Conservation (phyloP, 495 filamentous ascomycete species). For the Penicillium paradoxum region DNA sequence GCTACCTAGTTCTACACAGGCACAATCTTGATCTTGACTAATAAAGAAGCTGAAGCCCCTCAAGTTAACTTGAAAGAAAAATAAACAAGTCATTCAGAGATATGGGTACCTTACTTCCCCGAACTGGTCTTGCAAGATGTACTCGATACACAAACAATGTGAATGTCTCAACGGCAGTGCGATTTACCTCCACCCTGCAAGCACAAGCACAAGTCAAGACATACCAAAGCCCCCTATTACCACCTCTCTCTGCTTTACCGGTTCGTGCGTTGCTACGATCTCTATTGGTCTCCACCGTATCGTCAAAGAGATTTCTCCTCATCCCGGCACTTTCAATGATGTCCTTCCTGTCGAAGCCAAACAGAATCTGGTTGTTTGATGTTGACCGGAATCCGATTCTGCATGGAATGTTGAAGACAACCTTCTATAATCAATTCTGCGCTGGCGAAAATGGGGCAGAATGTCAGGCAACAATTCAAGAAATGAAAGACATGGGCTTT, state of each 20-base stretch:
- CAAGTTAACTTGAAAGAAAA: not conserved
- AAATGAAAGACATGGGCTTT: slow-evolving; percentile 39
- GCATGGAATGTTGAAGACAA: slow-evolving; percentile 37
- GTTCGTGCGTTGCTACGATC: slow-evolving; percentile 66
- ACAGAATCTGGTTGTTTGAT: slow-evolving; percentile 26
- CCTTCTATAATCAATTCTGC: slow-evolving; percentile 46
- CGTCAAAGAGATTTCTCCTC: slow-evolving; percentile 66
- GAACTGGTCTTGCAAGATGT: slow-evolving; percentile 5
- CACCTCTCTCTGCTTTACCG: slow-evolving; percentile 65
- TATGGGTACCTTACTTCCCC: slow-evolving; percentile 6
- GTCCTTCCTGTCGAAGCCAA: slow-evolving; percentile 45
- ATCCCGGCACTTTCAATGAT: slow-evolving; percentile 58
- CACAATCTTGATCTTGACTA: not conserved
- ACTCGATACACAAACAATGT: not conserved
- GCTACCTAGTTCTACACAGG: not conserved
- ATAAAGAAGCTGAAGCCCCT: slow-evolving; percentile 2
- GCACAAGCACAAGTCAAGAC: slow-evolving; percentile 1
- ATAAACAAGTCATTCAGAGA: not conserved
- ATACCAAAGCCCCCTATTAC: not conserved
- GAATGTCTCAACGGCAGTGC: not conserved
- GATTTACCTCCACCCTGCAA: slow-evolving; percentile 3
- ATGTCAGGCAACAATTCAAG: slow-evolving; percentile 27
- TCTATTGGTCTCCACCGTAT: slow-evolving; percentile 67
- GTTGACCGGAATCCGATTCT: slow-evolving; percentile 42
- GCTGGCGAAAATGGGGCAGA: slow-evolving; percentile 39